Base-by-base conservation (phyloP, 768 basidiomycete genomes). In the Kwoniella heveanensis region DNA sequence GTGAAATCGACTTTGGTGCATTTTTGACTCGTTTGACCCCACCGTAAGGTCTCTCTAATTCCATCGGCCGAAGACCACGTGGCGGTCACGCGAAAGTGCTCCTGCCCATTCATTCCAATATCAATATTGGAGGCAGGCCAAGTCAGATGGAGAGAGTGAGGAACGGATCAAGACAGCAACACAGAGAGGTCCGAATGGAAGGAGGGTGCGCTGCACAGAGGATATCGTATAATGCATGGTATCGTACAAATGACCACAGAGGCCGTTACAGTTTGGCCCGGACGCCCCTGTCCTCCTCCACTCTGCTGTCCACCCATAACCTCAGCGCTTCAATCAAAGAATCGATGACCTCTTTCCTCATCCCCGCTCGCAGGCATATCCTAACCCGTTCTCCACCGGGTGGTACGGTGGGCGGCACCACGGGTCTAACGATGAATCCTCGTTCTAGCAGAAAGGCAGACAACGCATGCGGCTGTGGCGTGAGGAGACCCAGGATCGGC, bases 401-500 rank as follows among this genome's bases (percentile, higher is more conserved):
- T 0, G 93, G 91, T 0, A 96, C 93, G 0, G 93, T 96, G 0
- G 95, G 94, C 83, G 79, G 77, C 6, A 80, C 80, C 26, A 82
- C 81, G 0, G 81, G 81, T 48, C 82, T 57, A 0, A 79, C 78
- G 17, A 82, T 73, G 62, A 69, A 81, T 21, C 82, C 82, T 24
- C 53, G 47, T 9, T 55, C 39, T 1, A 73, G 70, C 10, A 96
- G 87, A 74, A 87, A 85, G 0, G 85, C 82, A 0, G 92, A 88
- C 25, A 96, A 85, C 0, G 87, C 85, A 1, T 89, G 90, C 0
- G 94, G 89, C 22, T 85, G 83, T 1, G 86, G 81, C 0, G 92
- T 95, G 59, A 92, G 82, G 48, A 97, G 83, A 0, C 93, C 92
- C 62, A 93, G 85, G 62, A 98, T 95, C 0, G 91, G 91, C 1